A percentile compares a stretch with the other conserved stretches of the same genome.
These are phyloP conservation scores for Silene latifolia DNA, from an alignment of 148 eudicot genomes.

Conservation along the genomic window DNA sequence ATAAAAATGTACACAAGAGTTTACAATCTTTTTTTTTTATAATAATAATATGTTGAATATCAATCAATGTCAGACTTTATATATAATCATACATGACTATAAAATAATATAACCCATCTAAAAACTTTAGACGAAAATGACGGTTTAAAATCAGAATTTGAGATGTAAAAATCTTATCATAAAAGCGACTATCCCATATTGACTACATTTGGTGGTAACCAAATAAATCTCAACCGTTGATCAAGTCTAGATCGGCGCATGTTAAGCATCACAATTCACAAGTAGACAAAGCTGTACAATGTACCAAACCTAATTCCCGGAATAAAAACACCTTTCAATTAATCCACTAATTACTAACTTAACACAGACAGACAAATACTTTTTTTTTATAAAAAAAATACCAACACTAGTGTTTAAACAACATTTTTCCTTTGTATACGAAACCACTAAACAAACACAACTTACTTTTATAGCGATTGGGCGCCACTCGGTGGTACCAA, in stretches of 20 bases:
- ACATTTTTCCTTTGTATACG: not conserved
- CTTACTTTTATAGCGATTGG: too few species aligned
- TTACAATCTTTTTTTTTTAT: too few species aligned
- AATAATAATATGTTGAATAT: too few species aligned
- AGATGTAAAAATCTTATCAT: too few species aligned
- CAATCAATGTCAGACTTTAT: too few species aligned
- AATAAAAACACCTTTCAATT: slow-evolving; percentile 5
- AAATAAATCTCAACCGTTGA: slow-evolving; percentile 11
- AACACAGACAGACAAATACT: not conserved
- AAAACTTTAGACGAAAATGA: too few species aligned
- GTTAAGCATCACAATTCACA: not conserved
- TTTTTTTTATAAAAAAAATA: not conserved
- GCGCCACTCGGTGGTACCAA: too few species aligned
- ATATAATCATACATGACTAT: too few species aligned
- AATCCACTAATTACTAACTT: slow-evolving; percentile 9
- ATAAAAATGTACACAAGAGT: too few species aligned
- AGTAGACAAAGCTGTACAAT: slow-evolving; percentile 11
- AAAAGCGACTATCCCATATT: too few species aligned
- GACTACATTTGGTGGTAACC: not conserved
- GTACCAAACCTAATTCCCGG: slow-evolving; percentile 14
- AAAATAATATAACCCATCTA: too few species aligned
- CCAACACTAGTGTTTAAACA: not conserved
- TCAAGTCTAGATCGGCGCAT: slow-evolving; percentile 10
- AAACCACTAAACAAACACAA: not conserved
- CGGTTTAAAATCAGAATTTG: too few species aligned